Percentiles rank a stretch among this genome's conserved stretches.
These are phyloP conservation scores for Annulohypoxylon bovei DNA, from an alignment of 495 filamentous ascomycete genomes.

Conservation along the genomic window DNA sequence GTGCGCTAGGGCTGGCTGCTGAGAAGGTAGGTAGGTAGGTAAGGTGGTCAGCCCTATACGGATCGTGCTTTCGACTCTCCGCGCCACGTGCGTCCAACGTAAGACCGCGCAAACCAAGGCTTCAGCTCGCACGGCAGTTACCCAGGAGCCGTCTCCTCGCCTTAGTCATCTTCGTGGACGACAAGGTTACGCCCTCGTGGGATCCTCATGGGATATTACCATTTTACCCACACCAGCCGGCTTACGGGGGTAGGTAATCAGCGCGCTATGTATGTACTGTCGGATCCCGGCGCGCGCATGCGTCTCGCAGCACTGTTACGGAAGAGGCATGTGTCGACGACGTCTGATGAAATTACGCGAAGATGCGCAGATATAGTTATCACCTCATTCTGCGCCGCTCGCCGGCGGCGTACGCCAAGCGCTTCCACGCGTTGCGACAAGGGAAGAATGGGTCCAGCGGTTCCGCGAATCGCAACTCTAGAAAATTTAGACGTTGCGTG, in stretches of 20 bases:
- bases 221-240: neutral
- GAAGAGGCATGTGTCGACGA: neutral
- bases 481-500: neutral
- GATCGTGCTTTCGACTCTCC: conserved; percentile 13
- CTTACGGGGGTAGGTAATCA: neutral
- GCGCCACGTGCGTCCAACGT: conserved; percentile 38
- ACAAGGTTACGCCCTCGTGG: neutral
- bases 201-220: neutral
- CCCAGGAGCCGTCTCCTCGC: neutral
- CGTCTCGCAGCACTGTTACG: neutral
- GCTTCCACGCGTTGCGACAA: conserved; percentile 2
- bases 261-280: neutral
- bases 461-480: neutral
- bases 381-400: conserved; percentile 5
- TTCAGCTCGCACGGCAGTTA: conserved; percentile 27
- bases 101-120: conserved; percentile 17
- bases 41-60: conserved; percentile 37
- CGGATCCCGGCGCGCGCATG: neutral
- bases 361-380: neutral
- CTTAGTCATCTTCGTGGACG: conserved; percentile 11
- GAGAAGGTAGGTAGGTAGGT: neutral
- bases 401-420: conserved; percentile 18
- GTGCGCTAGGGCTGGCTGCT: neutral
- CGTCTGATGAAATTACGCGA: too few relatives aligned
- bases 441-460: too few relatives aligned